Percentiles rank a stretch among this genome's conserved stretches.
These are phyloP conservation scores for Kodamaea kaohsiungensis DNA, from an alignment of 805 yeast species.

Conservation along the genomic window DNA sequence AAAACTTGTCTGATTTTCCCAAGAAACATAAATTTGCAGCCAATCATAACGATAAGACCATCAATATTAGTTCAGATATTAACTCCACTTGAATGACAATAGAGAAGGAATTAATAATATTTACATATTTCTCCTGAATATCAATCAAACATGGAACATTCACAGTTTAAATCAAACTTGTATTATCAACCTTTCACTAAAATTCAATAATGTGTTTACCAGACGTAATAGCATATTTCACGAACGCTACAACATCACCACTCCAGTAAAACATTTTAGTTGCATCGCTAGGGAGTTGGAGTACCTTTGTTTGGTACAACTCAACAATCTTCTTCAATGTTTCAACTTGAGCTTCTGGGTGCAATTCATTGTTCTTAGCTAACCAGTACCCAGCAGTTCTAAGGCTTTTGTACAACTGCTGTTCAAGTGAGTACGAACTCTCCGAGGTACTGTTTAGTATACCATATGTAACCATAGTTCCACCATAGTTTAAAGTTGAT, in stretches of 20 bases:
- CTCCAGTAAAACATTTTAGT: not conserved
- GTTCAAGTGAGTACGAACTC: constrained; percentile 19
- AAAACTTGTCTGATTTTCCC: no score
- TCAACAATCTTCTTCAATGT: no score
- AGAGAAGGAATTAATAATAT: not conserved
- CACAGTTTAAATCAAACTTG: no score
- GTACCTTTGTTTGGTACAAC: no score
- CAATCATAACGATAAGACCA: no score
- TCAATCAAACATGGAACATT: no score
- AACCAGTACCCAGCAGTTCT: constrained; percentile 14
- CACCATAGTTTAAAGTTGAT: constrained; percentile 23
- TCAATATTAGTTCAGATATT: no score
- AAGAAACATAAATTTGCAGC: no score
- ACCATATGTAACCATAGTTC: constrained; percentile 34
- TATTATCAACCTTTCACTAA: not conserved
- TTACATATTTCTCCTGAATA: no score
- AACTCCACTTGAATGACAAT: no score
- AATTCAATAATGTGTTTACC: constrained; percentile 8
- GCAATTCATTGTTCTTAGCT: no score
- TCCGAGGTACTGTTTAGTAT: constrained; percentile 17
- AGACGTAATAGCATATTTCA: not conserved
- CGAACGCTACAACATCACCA: not conserved
- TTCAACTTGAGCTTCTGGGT: no score
- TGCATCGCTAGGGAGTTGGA: constrained; percentile 19
- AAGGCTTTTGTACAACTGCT: constrained; percentile 33